These are phyloP conservation scores for Cudoniella acicularis DNA, from an alignment of 495 filamentous ascomycete genomes.

Conservation along the genomic window DNA sequence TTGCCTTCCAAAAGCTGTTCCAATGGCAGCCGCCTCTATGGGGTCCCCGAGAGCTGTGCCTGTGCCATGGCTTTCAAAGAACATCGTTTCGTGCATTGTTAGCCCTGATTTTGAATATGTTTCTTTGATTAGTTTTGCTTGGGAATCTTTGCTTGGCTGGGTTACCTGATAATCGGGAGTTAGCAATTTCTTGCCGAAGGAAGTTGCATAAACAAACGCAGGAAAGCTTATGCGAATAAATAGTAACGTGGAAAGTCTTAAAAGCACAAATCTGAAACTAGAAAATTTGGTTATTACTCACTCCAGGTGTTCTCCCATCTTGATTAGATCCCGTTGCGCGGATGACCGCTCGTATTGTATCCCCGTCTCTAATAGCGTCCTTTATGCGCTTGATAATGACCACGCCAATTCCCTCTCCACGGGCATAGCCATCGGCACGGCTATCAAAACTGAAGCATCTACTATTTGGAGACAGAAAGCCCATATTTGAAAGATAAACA, in stretches of 20 bases:
- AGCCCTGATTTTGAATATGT: constrained; percentile 49
- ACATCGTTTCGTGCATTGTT: constrained; percentile 27
- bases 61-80: constrained; percentile 19
- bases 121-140: constrained; percentile 52
- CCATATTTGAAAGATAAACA: constrained; percentile 7
- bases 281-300: no score
- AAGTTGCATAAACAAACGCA: no score
- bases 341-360: constrained; percentile 60
- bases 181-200: no score
- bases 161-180: no score
- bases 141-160: constrained; percentile 51
- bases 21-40: constrained; percentile 55
- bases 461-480: constrained; percentile 36
- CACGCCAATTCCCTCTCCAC: constrained; percentile 60
- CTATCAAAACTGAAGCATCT: constrained; percentile 59
- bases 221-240: no score
- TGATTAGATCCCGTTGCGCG: constrained; percentile 55
- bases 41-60: constrained; percentile 49
- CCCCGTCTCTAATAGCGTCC: constrained; percentile 50
- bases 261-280: no score
- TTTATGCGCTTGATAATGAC: constrained; percentile 56
- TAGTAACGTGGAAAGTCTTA: no score
- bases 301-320: constrained; percentile 48
- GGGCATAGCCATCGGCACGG: constrained; percentile 59
- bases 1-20: constrained; percentile 38